These are phyloP conservation scores for Lignosus rhinocerotis DNA, from an alignment of 1,284 basidiomycete genomes.

Conservation along the genomic window DNA sequence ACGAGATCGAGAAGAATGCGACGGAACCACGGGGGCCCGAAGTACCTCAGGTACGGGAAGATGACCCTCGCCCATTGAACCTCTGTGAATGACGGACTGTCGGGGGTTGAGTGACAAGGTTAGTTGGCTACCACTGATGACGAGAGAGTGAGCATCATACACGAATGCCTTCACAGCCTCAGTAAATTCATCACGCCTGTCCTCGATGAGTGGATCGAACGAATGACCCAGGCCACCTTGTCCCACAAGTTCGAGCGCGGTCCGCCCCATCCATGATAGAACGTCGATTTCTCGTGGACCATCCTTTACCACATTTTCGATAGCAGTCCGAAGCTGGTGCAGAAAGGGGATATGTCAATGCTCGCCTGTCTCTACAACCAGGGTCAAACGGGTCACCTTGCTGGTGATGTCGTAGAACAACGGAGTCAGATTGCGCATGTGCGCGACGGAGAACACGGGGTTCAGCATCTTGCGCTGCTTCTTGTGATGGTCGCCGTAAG, in stretches of 20 bases:
- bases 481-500: background rate
- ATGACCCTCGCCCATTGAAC: background rate
- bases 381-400: background rate
- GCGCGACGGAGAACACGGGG: conserved; percentile 8
- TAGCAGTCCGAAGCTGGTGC: conserved; percentile 20
- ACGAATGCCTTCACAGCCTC: conserved; percentile 32
- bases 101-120: background rate
- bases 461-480: conserved; percentile 11
- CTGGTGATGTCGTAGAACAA: conserved; percentile 1
- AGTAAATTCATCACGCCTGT: conserved; percentile 24
- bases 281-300: conserved; percentile 30
- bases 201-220: conserved; percentile 32
- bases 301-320: conserved; percentile 13
- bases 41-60: conserved; percentile 4
- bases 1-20: conserved; percentile 16
- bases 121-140: background rate
- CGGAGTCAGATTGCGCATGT: conserved; percentile 7
- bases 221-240: conserved; percentile 38
- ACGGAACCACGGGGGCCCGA: conserved; percentile 21
- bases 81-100: background rate
- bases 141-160: conserved; percentile 18
- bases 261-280: conserved; percentile 33
- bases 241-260: conserved; percentile 38
- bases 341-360: too few species aligned
- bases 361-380: background rate